A percentile compares a stretch with the other conserved stretches of the same genome.
Evolutionary conservation across 768 basidiomycete genomes (phyloP).

Genomic region (Suillus decipiens): DNA sequence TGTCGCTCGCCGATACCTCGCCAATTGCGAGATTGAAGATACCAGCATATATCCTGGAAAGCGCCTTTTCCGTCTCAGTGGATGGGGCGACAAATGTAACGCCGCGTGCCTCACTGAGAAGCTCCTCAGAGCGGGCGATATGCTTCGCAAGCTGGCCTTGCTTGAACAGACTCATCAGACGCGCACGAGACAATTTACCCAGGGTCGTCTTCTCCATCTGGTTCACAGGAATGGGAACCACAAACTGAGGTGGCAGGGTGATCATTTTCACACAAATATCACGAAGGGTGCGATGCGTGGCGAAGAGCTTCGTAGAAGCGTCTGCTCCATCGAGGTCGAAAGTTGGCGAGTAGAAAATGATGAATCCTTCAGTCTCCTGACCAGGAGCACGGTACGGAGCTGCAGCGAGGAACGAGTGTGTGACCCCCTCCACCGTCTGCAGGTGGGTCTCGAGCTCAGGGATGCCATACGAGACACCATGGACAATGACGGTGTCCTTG

Average conservation of each 20-base stretch:
- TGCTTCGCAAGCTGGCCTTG: slow-evolving; percentile 35
- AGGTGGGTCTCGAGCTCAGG: slow-evolving; percentile 38
- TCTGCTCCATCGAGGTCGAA: slow-evolving; percentile 29
- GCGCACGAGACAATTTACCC: slow-evolving; percentile 43
- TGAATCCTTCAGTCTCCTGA: slow-evolving; percentile 43
- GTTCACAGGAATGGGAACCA: slow-evolving; percentile 39
- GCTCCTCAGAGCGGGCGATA: slow-evolving; percentile 29
- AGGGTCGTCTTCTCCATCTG: slow-evolving; percentile 45
- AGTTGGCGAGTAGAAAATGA: slow-evolving; percentile 37
- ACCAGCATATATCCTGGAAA: slow-evolving; percentile 33
- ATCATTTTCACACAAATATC: slow-evolving; percentile 34
- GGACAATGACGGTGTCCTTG: slow-evolving; percentile 42
- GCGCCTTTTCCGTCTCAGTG: slow-evolving; percentile 27
- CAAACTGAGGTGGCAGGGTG: slow-evolving; percentile 36
- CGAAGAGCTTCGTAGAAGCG: slow-evolving; percentile 23
- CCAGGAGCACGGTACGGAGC: slow-evolving; percentile 37
- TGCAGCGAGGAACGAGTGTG: slow-evolving; percentile 34
- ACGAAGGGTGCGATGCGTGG: slow-evolving; percentile 33
- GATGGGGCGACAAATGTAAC: slow-evolving; percentile 24
- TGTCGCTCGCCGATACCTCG: slow-evolving; percentile 33
- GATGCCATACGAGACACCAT: slow-evolving; percentile 40
- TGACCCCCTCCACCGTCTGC: slow-evolving; percentile 37
- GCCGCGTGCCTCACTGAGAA: slow-evolving; percentile 25
- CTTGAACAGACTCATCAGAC: slow-evolving; percentile 36
- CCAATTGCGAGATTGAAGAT: slow-evolving; percentile 30